These are phyloP conservation scores for Hapsidospora chrysogenum DNA, from an alignment of 495 filamentous ascomycete species.

Conservation along the genomic window DNA sequence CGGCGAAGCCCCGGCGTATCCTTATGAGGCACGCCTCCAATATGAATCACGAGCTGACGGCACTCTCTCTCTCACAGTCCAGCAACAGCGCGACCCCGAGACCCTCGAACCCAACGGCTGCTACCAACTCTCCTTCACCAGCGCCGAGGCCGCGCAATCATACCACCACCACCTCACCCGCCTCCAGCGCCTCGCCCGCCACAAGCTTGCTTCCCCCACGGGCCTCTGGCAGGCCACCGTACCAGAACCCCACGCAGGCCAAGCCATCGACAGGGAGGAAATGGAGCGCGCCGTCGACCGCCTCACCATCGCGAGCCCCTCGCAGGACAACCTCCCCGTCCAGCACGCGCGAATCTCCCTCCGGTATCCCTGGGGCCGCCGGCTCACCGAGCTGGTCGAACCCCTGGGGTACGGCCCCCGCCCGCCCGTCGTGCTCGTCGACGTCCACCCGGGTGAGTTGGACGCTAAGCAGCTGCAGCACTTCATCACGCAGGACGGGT, in stretches of 20 bases:
- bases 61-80: constrained; percentile 11
- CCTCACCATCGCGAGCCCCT: constrained; percentile 36
- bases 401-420: constrained; percentile 19
- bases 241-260: neutral
- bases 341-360: constrained; percentile 7
- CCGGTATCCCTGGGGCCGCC: constrained; percentile 12
- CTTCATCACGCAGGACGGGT: constrained; percentile 23
- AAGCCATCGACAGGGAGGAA: constrained; percentile 21
- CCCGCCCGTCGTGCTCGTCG: neutral
- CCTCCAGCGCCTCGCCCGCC: constrained; percentile 25
- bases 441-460: constrained; percentile 2
- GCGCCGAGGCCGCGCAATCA: constrained; percentile 28
- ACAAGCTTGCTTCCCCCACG: neutral
- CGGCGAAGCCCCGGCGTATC: neutral
- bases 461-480: constrained; percentile 11
- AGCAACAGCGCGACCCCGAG: constrained; percentile 34
- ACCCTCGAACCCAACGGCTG: constrained; percentile 34
- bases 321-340: constrained; percentile 7
- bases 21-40: neutral
- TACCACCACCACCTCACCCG: constrained; percentile 32
- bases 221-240: neutral
- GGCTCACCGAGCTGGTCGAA: constrained; percentile 19
- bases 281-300: constrained; percentile 18
- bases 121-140: constrained; percentile 48
- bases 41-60: neutral